Evolutionary conservation across 176 grass and related monocot species (phyloP).

Genomic region (sorghum (Sorghum bicolor)): Sorghum_bicolor_NCBIv3 NC_012872.2:53948501-53949000

Average conservation of each 20-base stretch:
- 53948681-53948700: slow-evolving; percentile 54
- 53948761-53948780: slow-evolving; percentile 40
- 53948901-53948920: neutral
- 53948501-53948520: slow-evolving; percentile 33
- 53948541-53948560: slow-evolving; percentile 8
- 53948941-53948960: too few species aligned
- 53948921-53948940: neutral
- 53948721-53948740: slow-evolving; percentile 40
- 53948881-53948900: neutral
- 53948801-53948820: slow-evolving; percentile 23
- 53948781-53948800: slow-evolving; percentile 51
- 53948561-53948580: slow-evolving; percentile 44
- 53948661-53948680: slow-evolving; percentile 55
- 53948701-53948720: slow-evolving; percentile 15
- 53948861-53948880: neutral
- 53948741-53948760: slow-evolving; percentile 34
- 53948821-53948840: neutral
- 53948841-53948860: neutral
- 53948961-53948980: too few species aligned
- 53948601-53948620: slow-evolving; percentile 58
- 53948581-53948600: slow-evolving; percentile 49
- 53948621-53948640: slow-evolving; percentile 59
- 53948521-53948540: neutral
- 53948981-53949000: too few species aligned
- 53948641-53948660: slow-evolving; percentile 49